Evolutionary conservation across 2,329 filamentous ascomycete genomes (phyloP).

Genomic region (Nigrospora oryzae): DNA sequence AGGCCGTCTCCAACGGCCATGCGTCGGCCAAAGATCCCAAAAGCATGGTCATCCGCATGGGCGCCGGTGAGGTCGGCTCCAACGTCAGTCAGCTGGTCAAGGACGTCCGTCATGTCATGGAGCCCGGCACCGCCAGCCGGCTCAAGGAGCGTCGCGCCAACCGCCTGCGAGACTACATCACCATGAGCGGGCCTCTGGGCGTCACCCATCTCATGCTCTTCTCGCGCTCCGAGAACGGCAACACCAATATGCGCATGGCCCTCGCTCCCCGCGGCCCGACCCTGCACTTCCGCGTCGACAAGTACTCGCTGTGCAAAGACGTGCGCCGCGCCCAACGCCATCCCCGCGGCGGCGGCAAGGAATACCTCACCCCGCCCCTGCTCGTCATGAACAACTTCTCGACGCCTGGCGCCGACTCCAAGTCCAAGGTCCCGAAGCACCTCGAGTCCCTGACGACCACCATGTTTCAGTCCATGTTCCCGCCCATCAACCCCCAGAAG

Average conservation of each 20-base stretch:
- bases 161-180: slow-evolving; percentile 81
- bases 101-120: slow-evolving; percentile 90
- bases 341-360: slow-evolving; percentile 73
- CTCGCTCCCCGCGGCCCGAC: slow-evolving; percentile 87
- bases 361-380: slow-evolving; percentile 77
- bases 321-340: slow-evolving; percentile 76
- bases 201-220: slow-evolving; percentile 91
- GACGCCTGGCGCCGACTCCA: slow-evolving; percentile 50
- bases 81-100: slow-evolving; percentile 86
- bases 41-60: slow-evolving; percentile 97
- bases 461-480: slow-evolving; percentile 93
- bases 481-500: slow-evolving; percentile 85
- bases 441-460: slow-evolving; percentile 89
- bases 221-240: slow-evolving; percentile 79
- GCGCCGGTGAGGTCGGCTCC: slow-evolving; percentile 84
- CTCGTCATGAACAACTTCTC: slow-evolving; percentile 98
- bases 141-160: slow-evolving; percentile 87
- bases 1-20: slow-evolving; percentile 44
- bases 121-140: slow-evolving; percentile 83
- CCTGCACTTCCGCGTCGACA: slow-evolving; percentile 87
- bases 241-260: slow-evolving; percentile 84
- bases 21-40: slow-evolving; percentile 68
- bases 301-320: slow-evolving; percentile 90
- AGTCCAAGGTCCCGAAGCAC: slow-evolving; percentile 76
- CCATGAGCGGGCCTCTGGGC: slow-evolving; percentile 90